Evolutionary conservation across 345 rosid species (phyloP), one percentile per base, ranked within the genome.

Genomic region (Rhodamnia rubescens): DNA sequence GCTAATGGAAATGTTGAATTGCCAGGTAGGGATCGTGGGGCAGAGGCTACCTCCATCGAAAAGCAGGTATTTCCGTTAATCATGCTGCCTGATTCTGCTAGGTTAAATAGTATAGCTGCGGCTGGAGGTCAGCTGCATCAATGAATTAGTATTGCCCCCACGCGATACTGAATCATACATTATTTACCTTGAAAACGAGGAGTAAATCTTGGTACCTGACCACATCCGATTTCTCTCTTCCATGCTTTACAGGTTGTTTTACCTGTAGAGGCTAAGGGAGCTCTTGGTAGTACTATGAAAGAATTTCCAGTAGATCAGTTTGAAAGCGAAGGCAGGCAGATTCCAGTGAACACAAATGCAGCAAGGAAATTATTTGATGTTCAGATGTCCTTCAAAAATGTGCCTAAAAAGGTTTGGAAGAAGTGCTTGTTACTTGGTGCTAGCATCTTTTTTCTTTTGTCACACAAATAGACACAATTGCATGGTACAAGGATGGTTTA

Each of bases 291-390:
- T 87, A 92, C 96, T 98, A 99, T 97, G 85, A 92, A 98, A 86
- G 98, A 93, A 90, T 96, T 96, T 90, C 95, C 99, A 7, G 95
- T 96, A 64, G 99, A 97, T 86, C 99, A 96, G 88, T 97, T 97
- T 90, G 99, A 97, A 91, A 97, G 96, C 87, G 99, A 97, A 91
- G 98, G 98, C 85, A 93, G 99, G 83, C 95, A 98, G 92, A 98
- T 96, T 86, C 95, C 99, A 3, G 99, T 95, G 92, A 96, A 91
- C 92, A 97, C 98, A 87, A 92, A 93, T 84, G 99, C 99, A 69
- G 99, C 99, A 21, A 96, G 99, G 88, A 97, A 96, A 90, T 92
- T 96, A 89, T 87, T 97, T 88, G 98, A 97, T 92, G 93, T 98
- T 85, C 99, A 97, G 90, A 94, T 95, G 98, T 97, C 99, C 50